Evolutionary conservation across 441 rosid species (phyloP).

Genomic region (Adansonia gregorii): DNA sequence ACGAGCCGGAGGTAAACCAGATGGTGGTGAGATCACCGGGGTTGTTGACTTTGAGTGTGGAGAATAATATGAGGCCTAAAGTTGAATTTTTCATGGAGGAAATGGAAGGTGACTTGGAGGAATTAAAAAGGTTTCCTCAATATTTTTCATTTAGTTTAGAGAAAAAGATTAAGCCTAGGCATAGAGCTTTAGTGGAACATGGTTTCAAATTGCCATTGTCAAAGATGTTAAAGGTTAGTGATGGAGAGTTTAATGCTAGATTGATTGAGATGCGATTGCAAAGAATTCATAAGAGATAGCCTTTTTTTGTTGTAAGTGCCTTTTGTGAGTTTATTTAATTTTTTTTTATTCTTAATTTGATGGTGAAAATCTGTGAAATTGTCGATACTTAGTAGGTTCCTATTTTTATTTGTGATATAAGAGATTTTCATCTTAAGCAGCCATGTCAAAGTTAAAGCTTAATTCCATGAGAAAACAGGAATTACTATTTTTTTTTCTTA

Average conservation of each 20-base stretch:
- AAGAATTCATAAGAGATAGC: constrained; percentile 35
- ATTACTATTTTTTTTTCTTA: too few relatives aligned
- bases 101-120: constrained; percentile 67
- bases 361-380: constrained; percentile 9
- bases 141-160: constrained; percentile 89
- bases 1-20: constrained; percentile 48
- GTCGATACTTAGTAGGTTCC: background rate
- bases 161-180: constrained; percentile 81
- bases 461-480: background rate
- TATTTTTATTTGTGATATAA: background rate
- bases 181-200: constrained; percentile 57
- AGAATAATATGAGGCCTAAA: constrained; percentile 71
- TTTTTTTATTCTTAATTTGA: background rate
- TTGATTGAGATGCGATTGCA: constrained; percentile 59
- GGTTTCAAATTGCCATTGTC: constrained; percentile 64
- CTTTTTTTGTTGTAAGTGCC: constrained; percentile 26
- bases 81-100: constrained; percentile 56
- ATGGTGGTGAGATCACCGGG: constrained; percentile 84
- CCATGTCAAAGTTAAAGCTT: constrained; percentile 4
- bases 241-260: constrained; percentile 66
- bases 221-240: constrained; percentile 77
- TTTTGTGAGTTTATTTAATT: background rate
- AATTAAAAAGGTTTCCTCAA: constrained; percentile 77
- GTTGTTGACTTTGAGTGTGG: constrained; percentile 64
- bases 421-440: constrained; percentile 19